These are phyloP conservation scores for Eucalyptus shirleyi DNA, from an alignment of 345 rosid genomes.

Conservation along the genomic window DNA sequence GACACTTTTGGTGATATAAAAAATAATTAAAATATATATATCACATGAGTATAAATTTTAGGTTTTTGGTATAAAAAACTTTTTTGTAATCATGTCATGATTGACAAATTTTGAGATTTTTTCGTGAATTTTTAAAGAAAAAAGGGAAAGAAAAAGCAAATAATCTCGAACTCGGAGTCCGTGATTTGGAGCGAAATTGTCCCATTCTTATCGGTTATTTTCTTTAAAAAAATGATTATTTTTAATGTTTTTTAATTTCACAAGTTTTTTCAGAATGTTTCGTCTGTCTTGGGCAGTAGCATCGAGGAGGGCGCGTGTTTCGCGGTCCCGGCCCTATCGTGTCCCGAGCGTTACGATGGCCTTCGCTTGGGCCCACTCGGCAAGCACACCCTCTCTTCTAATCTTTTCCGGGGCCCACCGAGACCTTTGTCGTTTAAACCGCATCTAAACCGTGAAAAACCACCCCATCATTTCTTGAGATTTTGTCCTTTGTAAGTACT, in stretches of 20 bases:
- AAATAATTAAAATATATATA: too few species aligned
- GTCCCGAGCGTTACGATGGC: not conserved
- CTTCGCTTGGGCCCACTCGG: not conserved
- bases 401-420: not conserved
- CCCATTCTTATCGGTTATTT: fast-evolving
- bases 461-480: not conserved
- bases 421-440: not conserved
- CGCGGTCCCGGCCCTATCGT: not conserved
- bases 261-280: not conserved
- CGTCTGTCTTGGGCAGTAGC: not conserved
- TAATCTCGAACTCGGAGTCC: not conserved
- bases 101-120: too few species aligned
- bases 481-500: not conserved
- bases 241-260: not conserved
- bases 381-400: not conserved
- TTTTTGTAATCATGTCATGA: too few species aligned
- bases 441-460: not conserved
- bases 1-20: too few species aligned
- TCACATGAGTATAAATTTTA: too few species aligned
- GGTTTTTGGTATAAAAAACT: too few species aligned
- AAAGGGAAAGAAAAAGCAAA: not conserved
- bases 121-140: not conserved
- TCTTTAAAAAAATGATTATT: not conserved
- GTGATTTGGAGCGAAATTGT: not conserved
- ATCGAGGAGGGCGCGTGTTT: not conserved